Evolutionary conservation across 371 early-diverging fungal species (phyloP).

Genomic region (Mortierella sp.): DNA sequence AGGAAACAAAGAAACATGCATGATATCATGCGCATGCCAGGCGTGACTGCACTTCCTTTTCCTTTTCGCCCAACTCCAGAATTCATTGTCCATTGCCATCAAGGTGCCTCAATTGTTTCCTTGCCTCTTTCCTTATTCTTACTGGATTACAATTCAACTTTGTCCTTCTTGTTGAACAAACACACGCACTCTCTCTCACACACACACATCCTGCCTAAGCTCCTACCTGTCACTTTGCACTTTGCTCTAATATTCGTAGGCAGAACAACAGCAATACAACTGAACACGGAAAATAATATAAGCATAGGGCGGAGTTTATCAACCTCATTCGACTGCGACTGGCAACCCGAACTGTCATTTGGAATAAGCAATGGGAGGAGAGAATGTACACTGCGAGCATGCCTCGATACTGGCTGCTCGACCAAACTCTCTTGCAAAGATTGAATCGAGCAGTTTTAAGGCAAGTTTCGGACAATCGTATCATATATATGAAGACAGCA

Average conservation of each 20-base stretch:
- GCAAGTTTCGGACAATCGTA: conserved; percentile 23
- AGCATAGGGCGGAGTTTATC: not conserved
- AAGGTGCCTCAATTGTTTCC: not conserved
- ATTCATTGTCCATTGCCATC: not conserved
- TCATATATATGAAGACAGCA: not conserved
- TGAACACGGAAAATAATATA: not conserved
- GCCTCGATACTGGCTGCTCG: conserved; percentile 43
- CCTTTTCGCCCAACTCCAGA: not conserved
- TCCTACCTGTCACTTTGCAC: too few species aligned
- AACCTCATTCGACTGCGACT: not conserved
- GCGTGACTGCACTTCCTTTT: not conserved
- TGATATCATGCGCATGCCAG: not conserved
- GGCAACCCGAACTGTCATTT: conserved; percentile 1
- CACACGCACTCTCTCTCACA: not conserved
- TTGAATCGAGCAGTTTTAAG: conserved; percentile 55
- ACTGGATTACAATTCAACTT: not conserved
- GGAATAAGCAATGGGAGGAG: conserved; percentile 15
- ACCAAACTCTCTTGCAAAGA: conserved; percentile 48
- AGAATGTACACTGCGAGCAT: conserved; percentile 39
- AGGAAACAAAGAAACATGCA: not conserved
- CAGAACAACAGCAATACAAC: not conserved
- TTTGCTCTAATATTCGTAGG: too few species aligned
- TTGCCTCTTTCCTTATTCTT: not conserved
- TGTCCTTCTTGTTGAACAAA: not conserved
- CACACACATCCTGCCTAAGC: too few species aligned